Base-by-base conservation (phyloP, 2,329 filamentous ascomycete genomes). In the Hymenoscyphus albidus region DNA sequence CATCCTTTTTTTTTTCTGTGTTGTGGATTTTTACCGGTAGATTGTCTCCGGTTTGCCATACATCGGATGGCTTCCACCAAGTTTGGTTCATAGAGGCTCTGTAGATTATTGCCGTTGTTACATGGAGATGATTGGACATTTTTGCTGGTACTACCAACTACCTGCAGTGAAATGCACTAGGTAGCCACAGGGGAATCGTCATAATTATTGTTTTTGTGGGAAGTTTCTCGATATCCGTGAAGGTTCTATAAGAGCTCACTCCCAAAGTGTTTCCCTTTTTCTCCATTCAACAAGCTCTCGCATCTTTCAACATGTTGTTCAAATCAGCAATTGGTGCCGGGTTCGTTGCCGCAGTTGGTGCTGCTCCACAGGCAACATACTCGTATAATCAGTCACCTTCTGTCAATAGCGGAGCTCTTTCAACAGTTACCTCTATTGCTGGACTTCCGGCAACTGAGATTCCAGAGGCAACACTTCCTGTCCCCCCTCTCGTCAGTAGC, bases 401-500 rank as follows among this genome's bases (percentile, higher is more conserved):
- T 10, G 58, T 73, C 48, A 70, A 74, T 61, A 71, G 68, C 12
- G 70, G 71, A 10, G 66, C 68, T 39, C 65, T 71, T 9, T 69
- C 71, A 3, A 68, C 69, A 9, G 71, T 59, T n/a, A 69, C 70
- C 6, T 69, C 70, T 3, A 58, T 61, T 60, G 72, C 72, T 22
- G 67, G 69, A 22, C 67, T 73, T 62, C 70, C 70, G 35, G 71
- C 64, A 4, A 65, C 67, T 51, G 67, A 72, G 22, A 70, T 74
- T 42, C 73, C 73, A 61, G 73, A 72, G 14, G 69, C 70, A 14
- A 70, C 67, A 2, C 63, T 64, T 60, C 62, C 71, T 22, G 68
- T 69, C 6, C 57, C 61, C 9, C 78, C 83, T 3, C 77, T 81
- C 65, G 73, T 80, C 61, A 83, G 80, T 69, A 78, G 78, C 57